Percentiles rank a stretch among this genome's conserved stretches.
Conservation (phyloP, 2,329 filamentous ascomycete genomes). For the Phialocephala sp. region DNA sequence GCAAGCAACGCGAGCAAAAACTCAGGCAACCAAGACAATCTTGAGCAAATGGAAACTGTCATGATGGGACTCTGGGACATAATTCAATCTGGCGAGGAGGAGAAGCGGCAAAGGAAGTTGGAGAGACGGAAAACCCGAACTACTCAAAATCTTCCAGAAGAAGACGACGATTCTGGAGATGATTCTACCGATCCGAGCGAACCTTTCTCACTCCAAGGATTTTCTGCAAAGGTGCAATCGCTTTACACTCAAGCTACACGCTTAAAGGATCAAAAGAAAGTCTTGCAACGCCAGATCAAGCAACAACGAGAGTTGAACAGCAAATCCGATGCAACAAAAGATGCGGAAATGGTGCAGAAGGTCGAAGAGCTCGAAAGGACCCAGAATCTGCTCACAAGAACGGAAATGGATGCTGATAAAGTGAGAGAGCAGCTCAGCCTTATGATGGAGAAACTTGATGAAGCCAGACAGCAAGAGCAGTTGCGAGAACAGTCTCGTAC, state of each 20-base stretch:
- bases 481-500: conserved; percentile 33
- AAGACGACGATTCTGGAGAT: conserved; percentile 67
- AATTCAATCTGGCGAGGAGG: conserved; percentile 55
- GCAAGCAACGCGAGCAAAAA: conserved; percentile 29
- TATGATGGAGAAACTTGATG: conserved; percentile 44
- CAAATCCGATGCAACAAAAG: conserved; percentile 78
- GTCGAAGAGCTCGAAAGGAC: conserved; percentile 59
- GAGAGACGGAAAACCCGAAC: conserved; percentile 58
- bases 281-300: conserved; percentile 90
- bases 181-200: conserved; percentile 64
- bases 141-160: conserved; percentile 62
- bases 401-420: conserved; percentile 42
- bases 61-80: conserved; percentile 59
- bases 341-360: conserved; percentile 65
- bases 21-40: conserved; percentile 46
- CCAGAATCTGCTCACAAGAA: conserved; percentile 43
- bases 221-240: conserved; percentile 79
- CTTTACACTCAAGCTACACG: conserved; percentile 78
- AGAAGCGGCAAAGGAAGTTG: conserved; percentile 59
- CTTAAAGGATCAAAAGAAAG: conserved; percentile 85
- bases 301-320: conserved; percentile 92
- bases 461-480: conserved; percentile 35
- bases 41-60: conserved; percentile 61
- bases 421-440: conserved; percentile 42
- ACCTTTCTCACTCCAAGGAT: conserved; percentile 74